These are phyloP conservation scores for Didymellaceae sp. DNA, from an alignment of 2,329 filamentous ascomycete genomes.

Conservation along the genomic window DNA sequence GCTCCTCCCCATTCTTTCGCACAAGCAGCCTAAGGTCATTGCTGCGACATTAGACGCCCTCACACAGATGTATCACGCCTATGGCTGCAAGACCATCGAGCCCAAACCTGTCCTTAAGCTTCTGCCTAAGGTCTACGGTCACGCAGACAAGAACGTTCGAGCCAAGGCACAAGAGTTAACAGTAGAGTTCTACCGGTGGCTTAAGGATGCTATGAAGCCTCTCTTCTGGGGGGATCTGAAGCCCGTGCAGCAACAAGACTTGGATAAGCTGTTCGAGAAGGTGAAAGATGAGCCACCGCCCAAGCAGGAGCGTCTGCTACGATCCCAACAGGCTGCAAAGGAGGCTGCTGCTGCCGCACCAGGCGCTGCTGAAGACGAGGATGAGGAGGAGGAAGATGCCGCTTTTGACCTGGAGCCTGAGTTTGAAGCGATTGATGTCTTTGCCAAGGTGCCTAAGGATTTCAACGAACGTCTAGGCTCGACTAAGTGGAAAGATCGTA, in stretches of 20 bases:
- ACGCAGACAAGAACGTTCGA: slow-evolving; percentile 97
- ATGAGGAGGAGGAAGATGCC: slow-evolving; percentile 63
- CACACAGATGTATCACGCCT: slow-evolving; percentile 87
- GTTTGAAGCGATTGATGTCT: slow-evolving; percentile 83
- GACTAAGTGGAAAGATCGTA: slow-evolving; percentile 97
- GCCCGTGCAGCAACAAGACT: slow-evolving; percentile 89
- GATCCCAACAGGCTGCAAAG: slow-evolving; percentile 85
- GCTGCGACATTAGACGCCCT: slow-evolving; percentile 77
- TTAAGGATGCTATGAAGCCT: slow-evolving; percentile 96
- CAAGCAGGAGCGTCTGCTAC: slow-evolving; percentile 87
- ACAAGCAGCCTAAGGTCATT: slow-evolving; percentile 92
- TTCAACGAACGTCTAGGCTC: slow-evolving; percentile 85
- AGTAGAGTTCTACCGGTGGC: slow-evolving; percentile 95
- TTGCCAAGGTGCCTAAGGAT: slow-evolving; percentile 79
- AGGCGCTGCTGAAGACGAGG: slow-evolving; percentile 57
- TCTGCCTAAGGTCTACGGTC: slow-evolving; percentile 88
- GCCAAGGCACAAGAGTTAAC: slow-evolving; percentile 90
- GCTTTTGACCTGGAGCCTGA: slow-evolving; percentile 73
- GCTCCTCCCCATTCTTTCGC: slow-evolving; percentile 78
- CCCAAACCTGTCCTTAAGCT: slow-evolving; percentile 89
- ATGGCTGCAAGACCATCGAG: slow-evolving; percentile 91
- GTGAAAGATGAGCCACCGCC: slow-evolving; percentile 85
- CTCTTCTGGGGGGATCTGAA: slow-evolving; percentile 97
- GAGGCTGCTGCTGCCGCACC: slow-evolving; percentile 70
- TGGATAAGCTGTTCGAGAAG: slow-evolving; percentile 93